A percentile compares a stretch with the other conserved stretches of the same genome.
Conservation (phyloP, 2,329 filamentous ascomycete genomes). For the Aspergillus sergii region DNA sequence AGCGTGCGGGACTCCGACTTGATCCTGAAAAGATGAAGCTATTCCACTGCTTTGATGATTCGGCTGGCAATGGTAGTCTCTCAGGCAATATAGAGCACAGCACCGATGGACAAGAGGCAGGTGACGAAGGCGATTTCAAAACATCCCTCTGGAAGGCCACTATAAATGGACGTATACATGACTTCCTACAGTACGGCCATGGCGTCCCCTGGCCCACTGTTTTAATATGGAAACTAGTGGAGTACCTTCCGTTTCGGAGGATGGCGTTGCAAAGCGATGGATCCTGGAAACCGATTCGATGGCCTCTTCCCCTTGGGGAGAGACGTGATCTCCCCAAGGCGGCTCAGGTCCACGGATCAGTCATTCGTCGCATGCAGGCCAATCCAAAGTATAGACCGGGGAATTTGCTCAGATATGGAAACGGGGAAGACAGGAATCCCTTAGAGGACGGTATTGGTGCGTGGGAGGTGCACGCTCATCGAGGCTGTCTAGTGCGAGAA, state of each 20-base stretch:
- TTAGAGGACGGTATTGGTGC: conserved; percentile 63
- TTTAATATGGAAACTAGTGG: conserved; percentile 71
- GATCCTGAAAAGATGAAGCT: conserved; percentile 46
- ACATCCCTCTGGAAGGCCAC: conserved; percentile 34
- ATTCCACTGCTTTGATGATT: conserved; percentile 21
- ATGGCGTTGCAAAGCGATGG: conserved; percentile 65
- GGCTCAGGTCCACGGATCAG: conserved; percentile 69
- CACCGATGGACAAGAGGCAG: no score
- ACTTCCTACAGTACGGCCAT: conserved; percentile 64
- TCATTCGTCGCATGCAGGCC: conserved; percentile 67
- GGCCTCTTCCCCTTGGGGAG: conserved; percentile 73
- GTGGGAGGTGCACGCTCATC: conserved; percentile 63
- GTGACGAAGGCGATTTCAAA: no score
- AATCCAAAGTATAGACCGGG: conserved; percentile 67
- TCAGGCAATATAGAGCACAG: no score
- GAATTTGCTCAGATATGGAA: conserved; percentile 70
- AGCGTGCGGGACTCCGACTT: conserved; percentile 67
- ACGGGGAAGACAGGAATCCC: conserved; percentile 62
- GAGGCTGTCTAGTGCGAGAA: conserved; percentile 65
- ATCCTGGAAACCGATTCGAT: conserved; percentile 70
- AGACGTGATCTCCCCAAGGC: conserved; percentile 69
- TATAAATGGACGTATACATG: conserved; percentile 59
- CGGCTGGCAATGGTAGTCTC: conserved; percentile 12
- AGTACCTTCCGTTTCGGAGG: conserved; percentile 72
- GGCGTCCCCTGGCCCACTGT: conserved; percentile 58